These are phyloP conservation scores for Tephrocybe sp. DNA, from an alignment of 768 basidiomycete genomes.

Conservation along the genomic window DNA sequence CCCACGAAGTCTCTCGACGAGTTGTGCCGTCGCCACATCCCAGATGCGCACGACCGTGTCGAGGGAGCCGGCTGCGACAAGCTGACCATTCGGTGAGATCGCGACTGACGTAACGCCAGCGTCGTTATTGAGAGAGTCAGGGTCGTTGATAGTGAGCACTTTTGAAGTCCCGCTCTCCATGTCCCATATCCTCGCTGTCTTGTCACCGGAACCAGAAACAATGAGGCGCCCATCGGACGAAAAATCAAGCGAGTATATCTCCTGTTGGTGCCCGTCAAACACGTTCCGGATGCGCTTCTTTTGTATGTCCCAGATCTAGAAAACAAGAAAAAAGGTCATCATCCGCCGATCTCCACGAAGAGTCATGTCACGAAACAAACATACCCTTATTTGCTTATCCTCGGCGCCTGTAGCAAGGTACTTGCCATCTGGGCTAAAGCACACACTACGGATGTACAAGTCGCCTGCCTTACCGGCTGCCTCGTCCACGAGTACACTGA, in stretches of 20 bases:
- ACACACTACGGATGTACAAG: constrained; percentile 89
- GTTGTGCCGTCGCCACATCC: constrained; percentile 64
- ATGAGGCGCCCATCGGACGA: constrained; percentile 83
- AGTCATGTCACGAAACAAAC: constrained; percentile 23
- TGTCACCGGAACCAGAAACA: constrained; percentile 85
- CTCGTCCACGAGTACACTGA: constrained; percentile 78
- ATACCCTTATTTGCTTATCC: constrained; percentile 84
- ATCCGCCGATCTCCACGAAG: neutral
- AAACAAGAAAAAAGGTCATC: constrained; percentile 17
- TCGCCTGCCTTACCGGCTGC: constrained; percentile 73
- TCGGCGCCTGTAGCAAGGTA: constrained; percentile 91
- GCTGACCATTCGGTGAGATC: constrained; percentile 71
- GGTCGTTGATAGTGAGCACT: constrained; percentile 50
- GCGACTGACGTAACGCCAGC: constrained; percentile 79
- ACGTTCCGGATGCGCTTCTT: constrained; percentile 76
- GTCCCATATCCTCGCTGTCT: constrained; percentile 50
- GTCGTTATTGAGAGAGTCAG: constrained; percentile 46
- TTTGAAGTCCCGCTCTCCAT: constrained; percentile 38
- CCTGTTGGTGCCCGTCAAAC: constrained; percentile 89
- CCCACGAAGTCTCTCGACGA: constrained; percentile 76
- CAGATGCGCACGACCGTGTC: constrained; percentile 82
- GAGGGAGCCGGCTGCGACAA: constrained; percentile 67
- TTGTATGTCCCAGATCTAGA: constrained; percentile 89
- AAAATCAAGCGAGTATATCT: constrained; percentile 94
- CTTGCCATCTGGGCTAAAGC: constrained; percentile 88